Percentiles rank a stretch among this genome's conserved stretches.
Conservation (phyloP, 164 flowering plant species). For the Sextonia rubra region DNA sequence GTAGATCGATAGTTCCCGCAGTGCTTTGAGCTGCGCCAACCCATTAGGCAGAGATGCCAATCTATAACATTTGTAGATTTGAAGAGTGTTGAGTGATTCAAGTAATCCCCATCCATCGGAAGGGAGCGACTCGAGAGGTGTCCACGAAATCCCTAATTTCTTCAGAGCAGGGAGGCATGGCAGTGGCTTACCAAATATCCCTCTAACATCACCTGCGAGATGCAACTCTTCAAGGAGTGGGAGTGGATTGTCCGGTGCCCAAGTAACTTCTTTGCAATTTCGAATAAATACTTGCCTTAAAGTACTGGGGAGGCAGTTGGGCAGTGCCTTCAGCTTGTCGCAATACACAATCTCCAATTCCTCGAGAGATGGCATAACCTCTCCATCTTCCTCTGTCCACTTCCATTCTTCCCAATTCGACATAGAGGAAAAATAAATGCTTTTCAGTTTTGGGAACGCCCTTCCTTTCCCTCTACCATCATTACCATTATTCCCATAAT, state of each 20-base stretch:
- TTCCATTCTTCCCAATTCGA: not conserved
- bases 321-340: constrained; percentile 3
- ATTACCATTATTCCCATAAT: not conserved
- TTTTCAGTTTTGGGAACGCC: not conserved
- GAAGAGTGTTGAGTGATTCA: not conserved
- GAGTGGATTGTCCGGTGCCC: not conserved
- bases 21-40: not conserved
- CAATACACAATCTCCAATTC: not conserved
- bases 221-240: not conserved
- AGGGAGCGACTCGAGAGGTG: not conserved
- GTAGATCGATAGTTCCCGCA: not conserved
- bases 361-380: not conserved
- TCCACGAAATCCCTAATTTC: not conserved
- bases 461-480: not conserved
- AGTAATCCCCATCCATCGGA: no score
- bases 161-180: not conserved
- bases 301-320: not conserved
- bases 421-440: fast-evolving
- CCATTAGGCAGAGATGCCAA: no score
- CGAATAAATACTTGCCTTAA: not conserved
- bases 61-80: fast-evolving
- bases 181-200: not conserved
- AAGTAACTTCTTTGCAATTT: not conserved
- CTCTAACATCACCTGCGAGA: not conserved
- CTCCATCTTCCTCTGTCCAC: no score